Conservation (phyloP, 345 rosid genomes). For the Moringa oleifera region DNA sequence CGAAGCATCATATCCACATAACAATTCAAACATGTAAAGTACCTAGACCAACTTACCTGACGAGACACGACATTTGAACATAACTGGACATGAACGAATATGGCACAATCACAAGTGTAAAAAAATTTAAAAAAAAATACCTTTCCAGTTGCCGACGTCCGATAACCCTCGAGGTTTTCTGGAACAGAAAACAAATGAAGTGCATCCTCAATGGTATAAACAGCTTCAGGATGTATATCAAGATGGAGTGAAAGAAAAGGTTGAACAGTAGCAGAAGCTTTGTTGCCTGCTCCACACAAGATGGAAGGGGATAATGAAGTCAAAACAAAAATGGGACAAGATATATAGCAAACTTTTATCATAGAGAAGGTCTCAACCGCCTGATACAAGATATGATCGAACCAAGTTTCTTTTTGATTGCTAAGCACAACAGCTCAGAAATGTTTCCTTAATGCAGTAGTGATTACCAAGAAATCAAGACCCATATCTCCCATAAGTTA, state of each 20-base stretch:
- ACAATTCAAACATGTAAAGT: no score
- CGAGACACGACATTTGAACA: background rate
- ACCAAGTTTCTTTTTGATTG: no score
- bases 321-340: background rate
- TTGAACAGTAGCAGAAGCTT: slow-evolving; percentile 77
- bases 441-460: no score
- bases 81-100: no score
- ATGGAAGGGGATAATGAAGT: background rate
- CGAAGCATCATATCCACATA: background rate
- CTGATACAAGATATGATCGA: no score
- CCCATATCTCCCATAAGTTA: background rate
- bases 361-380: no score
- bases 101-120: background rate
- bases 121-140: slow-evolving; percentile 27
- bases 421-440: no score
- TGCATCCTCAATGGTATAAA: slow-evolving; percentile 72
- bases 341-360: background rate
- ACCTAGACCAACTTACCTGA: background rate
- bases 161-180: slow-evolving; percentile 87
- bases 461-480: no score
- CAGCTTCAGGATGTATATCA: slow-evolving; percentile 73
- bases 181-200: slow-evolving; percentile 70
- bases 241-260: slow-evolving; percentile 86
- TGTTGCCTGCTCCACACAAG: slow-evolving; percentile 49
- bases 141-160: slow-evolving; percentile 75